Evolutionary conservation across 495 filamentous ascomycete species (phyloP).

Genomic region (Penicillium angulare): DNA sequence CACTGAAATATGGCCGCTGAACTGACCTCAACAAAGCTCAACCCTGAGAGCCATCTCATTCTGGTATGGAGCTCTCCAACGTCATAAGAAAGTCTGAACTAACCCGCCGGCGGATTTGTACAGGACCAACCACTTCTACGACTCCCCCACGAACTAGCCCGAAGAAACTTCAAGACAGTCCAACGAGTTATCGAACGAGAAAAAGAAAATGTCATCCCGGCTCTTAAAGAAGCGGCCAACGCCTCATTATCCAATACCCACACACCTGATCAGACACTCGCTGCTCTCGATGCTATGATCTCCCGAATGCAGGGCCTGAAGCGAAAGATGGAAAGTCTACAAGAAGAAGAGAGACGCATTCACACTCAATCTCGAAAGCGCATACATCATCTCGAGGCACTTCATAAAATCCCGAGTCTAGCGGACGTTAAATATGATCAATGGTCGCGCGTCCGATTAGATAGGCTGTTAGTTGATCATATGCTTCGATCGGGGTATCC

Average conservation of each 20-base stretch:
- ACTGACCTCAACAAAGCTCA: constrained; percentile 64
- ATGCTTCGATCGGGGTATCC: constrained; percentile 79
- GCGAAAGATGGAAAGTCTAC: constrained; percentile 73
- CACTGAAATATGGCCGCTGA: constrained; percentile 52
- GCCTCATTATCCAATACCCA: constrained; percentile 59
- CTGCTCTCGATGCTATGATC: constrained; percentile 80
- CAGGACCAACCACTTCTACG: constrained; percentile 96
- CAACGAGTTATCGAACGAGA: constrained; percentile 82
- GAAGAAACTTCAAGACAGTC: constrained; percentile 87
- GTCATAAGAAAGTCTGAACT: constrained; percentile 12
- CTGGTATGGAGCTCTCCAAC: constrained; percentile 46
- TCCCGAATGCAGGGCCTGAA: constrained; percentile 79
- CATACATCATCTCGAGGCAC: constrained; percentile 72
- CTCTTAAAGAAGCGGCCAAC: constrained; percentile 67
- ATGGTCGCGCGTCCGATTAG: constrained; percentile 79
- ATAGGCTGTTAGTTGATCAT: constrained; percentile 87
- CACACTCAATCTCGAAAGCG: constrained; percentile 72
- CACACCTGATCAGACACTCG: constrained; percentile 66
- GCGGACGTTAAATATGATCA: constrained; percentile 91
- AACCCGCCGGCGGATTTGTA: not conserved
- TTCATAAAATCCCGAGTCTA: constrained; percentile 76
- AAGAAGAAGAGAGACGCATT: constrained; percentile 73
- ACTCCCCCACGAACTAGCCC: constrained; percentile 83
- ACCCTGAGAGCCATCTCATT: constrained; percentile 70
- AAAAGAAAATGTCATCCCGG: constrained; percentile 62